Percentiles rank a stretch among this genome's conserved stretches.
Evolutionary conservation across 2,329 filamentous ascomycete genomes (phyloP).

Genomic region (Arthrinium puccinioides): DNA sequence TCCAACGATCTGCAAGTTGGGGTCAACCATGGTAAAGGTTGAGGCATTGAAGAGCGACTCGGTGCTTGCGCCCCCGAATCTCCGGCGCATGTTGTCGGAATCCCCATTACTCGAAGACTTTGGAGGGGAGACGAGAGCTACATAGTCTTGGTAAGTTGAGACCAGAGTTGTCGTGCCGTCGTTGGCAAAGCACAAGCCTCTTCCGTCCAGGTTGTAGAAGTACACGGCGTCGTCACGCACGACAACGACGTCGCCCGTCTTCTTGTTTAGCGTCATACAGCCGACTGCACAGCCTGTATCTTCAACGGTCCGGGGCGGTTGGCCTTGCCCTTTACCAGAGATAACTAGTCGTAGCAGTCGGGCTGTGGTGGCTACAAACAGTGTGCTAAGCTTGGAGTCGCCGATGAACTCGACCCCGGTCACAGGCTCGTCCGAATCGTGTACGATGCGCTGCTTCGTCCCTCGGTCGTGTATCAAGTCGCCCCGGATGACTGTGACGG

Average conservation of each 20-base stretch:
- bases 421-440: conserved; percentile 93
- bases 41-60: conserved; percentile 81
- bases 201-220: conserved; percentile 78
- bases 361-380: conserved; percentile 89
- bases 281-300: conserved; percentile 87
- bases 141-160: conserved; percentile 73
- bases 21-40: conserved; percentile 86
- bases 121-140: conserved; percentile 77
- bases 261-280: conserved; percentile 83
- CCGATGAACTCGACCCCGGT: conserved; percentile 77
- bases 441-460: conserved; percentile 87
- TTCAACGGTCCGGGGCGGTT: conserved; percentile 81
- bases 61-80: conserved; percentile 64
- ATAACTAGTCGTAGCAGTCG: conserved; percentile 82
- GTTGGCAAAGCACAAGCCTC: conserved; percentile 83
- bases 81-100: conserved; percentile 56
- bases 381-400: conserved; percentile 57
- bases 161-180: conserved; percentile 85
- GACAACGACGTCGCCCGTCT: conserved; percentile 80
- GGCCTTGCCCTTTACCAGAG: conserved; percentile 80
- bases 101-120: conserved; percentile 40
- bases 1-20: conserved; percentile 81
- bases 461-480: conserved; percentile 94
- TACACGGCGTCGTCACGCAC: conserved; percentile 93
- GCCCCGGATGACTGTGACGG: conserved; percentile 86